These are phyloP conservation scores for Penicillium paneum DNA, from an alignment of 2,329 filamentous ascomycete genomes.

Conservation along the genomic window DNA sequence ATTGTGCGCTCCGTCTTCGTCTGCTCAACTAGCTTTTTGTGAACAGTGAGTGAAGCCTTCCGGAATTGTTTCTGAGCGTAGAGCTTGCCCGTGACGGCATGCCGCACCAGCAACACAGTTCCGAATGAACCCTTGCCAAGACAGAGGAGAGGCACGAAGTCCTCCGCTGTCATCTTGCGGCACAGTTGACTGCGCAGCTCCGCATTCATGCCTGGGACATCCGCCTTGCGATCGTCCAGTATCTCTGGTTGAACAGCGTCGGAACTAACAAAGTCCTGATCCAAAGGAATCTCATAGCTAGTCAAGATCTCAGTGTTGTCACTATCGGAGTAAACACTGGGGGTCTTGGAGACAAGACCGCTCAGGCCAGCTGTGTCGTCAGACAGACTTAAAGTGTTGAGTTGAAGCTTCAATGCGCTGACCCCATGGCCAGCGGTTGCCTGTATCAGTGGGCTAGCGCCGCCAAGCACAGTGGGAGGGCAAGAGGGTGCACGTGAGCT, in stretches of 20 bases:
- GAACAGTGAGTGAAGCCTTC: slow-evolving; percentile 90
- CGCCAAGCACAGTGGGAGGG: slow-evolving; percentile 16
- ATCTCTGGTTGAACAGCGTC: slow-evolving; percentile 42
- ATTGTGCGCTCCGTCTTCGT: slow-evolving; percentile 96
- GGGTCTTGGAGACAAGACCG: slow-evolving; percentile 43
- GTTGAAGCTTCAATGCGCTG: slow-evolving; percentile 73
- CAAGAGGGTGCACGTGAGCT: slow-evolving; percentile 28
- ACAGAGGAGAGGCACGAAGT: slow-evolving; percentile 87
- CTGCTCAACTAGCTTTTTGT: slow-evolving; percentile 94
- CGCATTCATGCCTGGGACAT: slow-evolving; percentile 47
- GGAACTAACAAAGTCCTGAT: slow-evolving; percentile 76
- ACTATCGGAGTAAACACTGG: slow-evolving; percentile 59
- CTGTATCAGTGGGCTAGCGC: slow-evolving; percentile 49
- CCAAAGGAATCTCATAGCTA: slow-evolving; percentile 80
- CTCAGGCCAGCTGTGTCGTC: slow-evolving; percentile 54
- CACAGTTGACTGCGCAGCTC: slow-evolving; percentile 52
- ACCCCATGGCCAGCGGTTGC: slow-evolving; percentile 65
- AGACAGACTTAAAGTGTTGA: slow-evolving; percentile 72
- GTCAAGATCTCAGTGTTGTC: slow-evolving; percentile 69
- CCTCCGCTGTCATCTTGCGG: slow-evolving; percentile 85
- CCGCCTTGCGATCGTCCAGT: slow-evolving; percentile 36
- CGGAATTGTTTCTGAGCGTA: slow-evolving; percentile 99
- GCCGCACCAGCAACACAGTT: slow-evolving; percentile 89
- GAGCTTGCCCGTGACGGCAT: slow-evolving; percentile 78
- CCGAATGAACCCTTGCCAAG: slow-evolving; percentile 96